Evolutionary conservation across 2,329 filamentous ascomycete genomes (phyloP), one percentile per base, ranked within the genome.

Genomic region (Trichoderma sp.): DNA sequence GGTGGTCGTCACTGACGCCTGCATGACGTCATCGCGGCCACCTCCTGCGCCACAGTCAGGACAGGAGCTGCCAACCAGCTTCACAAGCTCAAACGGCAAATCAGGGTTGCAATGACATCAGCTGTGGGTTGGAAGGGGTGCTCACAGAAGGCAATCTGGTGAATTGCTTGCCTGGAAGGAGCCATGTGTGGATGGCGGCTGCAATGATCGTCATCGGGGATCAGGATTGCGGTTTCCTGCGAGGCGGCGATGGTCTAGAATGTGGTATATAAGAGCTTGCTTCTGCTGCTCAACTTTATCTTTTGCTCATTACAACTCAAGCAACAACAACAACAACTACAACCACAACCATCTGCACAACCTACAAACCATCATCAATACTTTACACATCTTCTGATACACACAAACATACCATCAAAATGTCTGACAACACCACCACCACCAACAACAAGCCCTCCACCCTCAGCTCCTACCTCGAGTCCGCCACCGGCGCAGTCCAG

Each of bases 401-500:
- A 34, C n/a, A 63, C 14, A 21, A 28, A 34, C 30, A n/a, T 15
- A 58, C 65, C 28, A 41, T 45, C 65, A 71, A 30, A 69, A 74
- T 77, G 73, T 68, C 73, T 68, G 73, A 74, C 69, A 71, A 72
- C 63, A 45, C 59, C 48, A 51, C 26, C 59, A 71, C 64, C 48
- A 51, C 28, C 60, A 71, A 66, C 54, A 65, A 63, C 47, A 64
- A 69, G 57, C 70, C 89, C 70, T 96, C 92, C 68, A 95, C 93
- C 69, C 83, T 93, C 74, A 86, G 94, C 83, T 90, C 91, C 65
- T 89, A 88, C 79, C 74, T 91, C 71, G 89, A 93, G 83, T 85
- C 85, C 15, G 90, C 90, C 72, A 83, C 87, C 44, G 91, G 91
- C 70, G 82, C 88, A 63, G 85, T 88, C 60, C 92, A 96, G 79